Evolutionary conservation across 2,329 filamentous ascomycete genomes (phyloP).

Genomic region (Cladophialophora bantiana): DNA sequence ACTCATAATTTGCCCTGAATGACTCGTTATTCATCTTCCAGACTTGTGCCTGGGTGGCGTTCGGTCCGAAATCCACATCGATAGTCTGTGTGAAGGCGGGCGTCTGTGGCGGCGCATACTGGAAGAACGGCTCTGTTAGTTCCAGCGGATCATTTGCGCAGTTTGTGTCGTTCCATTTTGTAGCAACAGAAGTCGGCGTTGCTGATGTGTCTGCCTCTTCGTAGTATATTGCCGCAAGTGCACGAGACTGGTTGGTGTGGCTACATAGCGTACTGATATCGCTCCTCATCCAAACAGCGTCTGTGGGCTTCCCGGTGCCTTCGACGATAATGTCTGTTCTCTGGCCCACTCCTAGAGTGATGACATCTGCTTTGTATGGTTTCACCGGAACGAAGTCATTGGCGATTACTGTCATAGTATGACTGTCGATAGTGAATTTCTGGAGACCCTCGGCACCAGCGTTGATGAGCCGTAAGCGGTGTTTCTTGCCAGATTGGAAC

Average conservation of each 20-base stretch:
- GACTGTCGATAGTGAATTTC: slow-evolving; percentile 46
- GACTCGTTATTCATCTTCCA: slow-evolving; percentile 43
- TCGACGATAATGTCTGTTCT: slow-evolving; percentile 45
- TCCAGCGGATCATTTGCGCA: slow-evolving; percentile 41
- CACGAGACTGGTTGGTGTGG: slow-evolving; percentile 34
- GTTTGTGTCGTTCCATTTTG: slow-evolving; percentile 23
- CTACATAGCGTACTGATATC: slow-evolving; percentile 38
- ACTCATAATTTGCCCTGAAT: slow-evolving; percentile 28
- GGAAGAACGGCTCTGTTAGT: slow-evolving; percentile 39
- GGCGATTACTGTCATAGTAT: slow-evolving; percentile 51
- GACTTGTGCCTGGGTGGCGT: slow-evolving; percentile 39
- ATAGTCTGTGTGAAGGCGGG: slow-evolving; percentile 38
- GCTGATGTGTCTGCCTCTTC: slow-evolving; percentile 33
- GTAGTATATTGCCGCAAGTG: slow-evolving; percentile 40
- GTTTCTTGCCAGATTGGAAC: slow-evolving; percentile 46
- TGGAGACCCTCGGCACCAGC: slow-evolving; percentile 47
- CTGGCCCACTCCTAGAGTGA: slow-evolving; percentile 68
- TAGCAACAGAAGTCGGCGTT: slow-evolving; percentile 31
- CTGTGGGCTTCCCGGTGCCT: slow-evolving; percentile 40
- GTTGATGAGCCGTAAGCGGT: slow-evolving; percentile 53
- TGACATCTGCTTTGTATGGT: slow-evolving; percentile 64
- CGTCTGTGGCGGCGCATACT: slow-evolving; percentile 28
- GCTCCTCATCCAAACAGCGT: slow-evolving; percentile 49
- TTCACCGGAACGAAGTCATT: slow-evolving; percentile 53
- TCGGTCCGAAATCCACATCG: slow-evolving; percentile 38